Evolutionary conservation across 768 basidiomycete genomes (phyloP), one percentile per base, ranked within the genome.

Genomic region (Naganishia vishniacii): DNA sequence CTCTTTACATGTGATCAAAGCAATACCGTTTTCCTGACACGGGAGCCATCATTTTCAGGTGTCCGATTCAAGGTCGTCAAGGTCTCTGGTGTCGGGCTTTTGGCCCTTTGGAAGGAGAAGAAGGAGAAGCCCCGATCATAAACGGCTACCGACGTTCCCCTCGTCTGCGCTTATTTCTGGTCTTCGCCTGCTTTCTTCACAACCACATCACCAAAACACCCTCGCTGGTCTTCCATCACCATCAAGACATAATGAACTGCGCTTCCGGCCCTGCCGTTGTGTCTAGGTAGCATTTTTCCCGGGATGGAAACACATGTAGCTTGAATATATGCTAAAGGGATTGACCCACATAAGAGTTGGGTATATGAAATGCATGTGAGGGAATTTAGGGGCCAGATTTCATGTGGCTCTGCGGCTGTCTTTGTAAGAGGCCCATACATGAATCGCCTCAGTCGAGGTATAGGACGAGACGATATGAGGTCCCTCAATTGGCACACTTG

Each of bases 21-120:
- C 25, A 41, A 18, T 41, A n/a, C n/a, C n/a, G n/a, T 47, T n/a
- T 42, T 9, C n/a, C 16, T 37, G 16, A 13, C n/a, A 20, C 12
- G n/a, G 26, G 13, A 8, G 25, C 45, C 7, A 15, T 28, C 49
- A 6, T 28, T 5, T n/a, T n/a, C 37, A 58, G 42, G 56, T 46
- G 53, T 98, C 70, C 91, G 94, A 69, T 98, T 97, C 88, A 98
- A 99, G 82, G 87, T 98, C 72, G 95, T 99, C 74, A 98, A 99
- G 83, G 95, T 99, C 45, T 97, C 95, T 61, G 95, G 95, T 77
- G 95, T 99, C 71, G 95, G 95, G 83, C 85, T 99, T 65, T 85
- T 95, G 68, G 93, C 93, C 67, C 83, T 95, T 73, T 95, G 93
- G 93, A 95, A 94, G 79, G 93, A 97, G 84, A 97, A 97, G 84